phyloP scores from a whole-genome alignment of 345 rosid species.

The Pistacia integerrima region DNA sequence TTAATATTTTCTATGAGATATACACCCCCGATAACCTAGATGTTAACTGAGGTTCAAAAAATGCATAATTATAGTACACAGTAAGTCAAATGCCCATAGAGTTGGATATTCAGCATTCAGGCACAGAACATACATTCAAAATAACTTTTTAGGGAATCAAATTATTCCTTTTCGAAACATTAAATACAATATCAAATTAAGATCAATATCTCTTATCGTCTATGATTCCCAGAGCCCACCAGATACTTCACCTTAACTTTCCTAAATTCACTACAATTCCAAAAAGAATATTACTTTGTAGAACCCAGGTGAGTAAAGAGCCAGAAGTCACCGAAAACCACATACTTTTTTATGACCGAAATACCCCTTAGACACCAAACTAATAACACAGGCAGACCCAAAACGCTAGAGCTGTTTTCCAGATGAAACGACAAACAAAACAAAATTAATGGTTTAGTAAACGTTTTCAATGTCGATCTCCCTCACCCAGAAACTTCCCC shows the following conservation, averaged over 20 bases:
- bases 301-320: background rate
- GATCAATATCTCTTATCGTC: background rate
- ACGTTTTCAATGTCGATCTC: background rate
- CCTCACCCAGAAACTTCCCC: conserved; percentile 19
- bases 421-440: conserved; percentile 9
- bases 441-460: conserved; percentile 15
- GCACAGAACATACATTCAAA: background rate
- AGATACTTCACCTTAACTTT: background rate
- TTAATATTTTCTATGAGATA: no score
- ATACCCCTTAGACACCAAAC: conserved; percentile 17
- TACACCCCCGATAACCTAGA: background rate
- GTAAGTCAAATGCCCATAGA: background rate
- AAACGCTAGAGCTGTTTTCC: conserved; percentile 21
- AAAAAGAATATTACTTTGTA: no score
- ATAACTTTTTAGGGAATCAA: background rate
- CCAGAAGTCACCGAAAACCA: conserved; percentile 7
- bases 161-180: background rate
- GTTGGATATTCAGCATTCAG: background rate
- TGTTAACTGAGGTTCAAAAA: background rate
- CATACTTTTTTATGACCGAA: conserved; percentile 19
- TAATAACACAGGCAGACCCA: conserved; percentile 13
- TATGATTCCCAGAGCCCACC: background rate
- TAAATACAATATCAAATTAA: background rate
- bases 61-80: background rate
- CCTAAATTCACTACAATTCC: background rate